These are phyloP conservation scores for Esteya vermicola DNA, from an alignment of 2,329 filamentous ascomycete species.

Conservation along the genomic window DNA sequence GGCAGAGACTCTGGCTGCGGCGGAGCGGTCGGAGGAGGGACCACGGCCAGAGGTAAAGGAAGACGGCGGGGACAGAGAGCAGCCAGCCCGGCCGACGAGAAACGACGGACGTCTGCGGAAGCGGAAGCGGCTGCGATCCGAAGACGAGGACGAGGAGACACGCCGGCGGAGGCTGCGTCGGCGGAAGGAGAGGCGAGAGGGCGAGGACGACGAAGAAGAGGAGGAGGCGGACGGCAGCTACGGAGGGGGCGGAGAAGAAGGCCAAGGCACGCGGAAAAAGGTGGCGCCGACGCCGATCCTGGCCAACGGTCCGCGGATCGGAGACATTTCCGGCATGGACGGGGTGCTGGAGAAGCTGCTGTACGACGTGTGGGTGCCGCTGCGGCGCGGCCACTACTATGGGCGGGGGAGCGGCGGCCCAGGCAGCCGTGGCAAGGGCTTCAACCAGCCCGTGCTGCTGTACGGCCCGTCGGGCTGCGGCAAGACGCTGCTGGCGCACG, in stretches of 20 bases:
- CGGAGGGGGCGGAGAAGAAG: slow-evolving; percentile 16
- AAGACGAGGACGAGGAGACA: slow-evolving; percentile 10
- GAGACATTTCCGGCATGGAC: slow-evolving; percentile 65
- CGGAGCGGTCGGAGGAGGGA: too few relatives aligned
- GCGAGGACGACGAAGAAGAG: not conserved
- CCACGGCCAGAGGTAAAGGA: too few relatives aligned
- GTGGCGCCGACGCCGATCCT: slow-evolving; percentile 38
- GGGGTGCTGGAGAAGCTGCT: slow-evolving; percentile 55
- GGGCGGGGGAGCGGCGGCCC: too few relatives aligned
- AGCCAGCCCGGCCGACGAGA: not conserved
- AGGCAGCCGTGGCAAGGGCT: slow-evolving; percentile 49
- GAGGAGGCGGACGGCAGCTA: slow-evolving; percentile 18
- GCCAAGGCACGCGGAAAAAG: slow-evolving; percentile 30
- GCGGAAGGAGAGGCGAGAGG: slow-evolving; percentile 2
- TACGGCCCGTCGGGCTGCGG: slow-evolving; percentile 78
- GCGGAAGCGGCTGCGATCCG: slow-evolving; percentile 4
- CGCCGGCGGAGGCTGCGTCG: slow-evolving; percentile 11
- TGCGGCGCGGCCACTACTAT: slow-evolving; percentile 56
- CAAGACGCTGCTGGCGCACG: slow-evolving; percentile 73
- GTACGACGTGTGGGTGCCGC: slow-evolving; percentile 58
- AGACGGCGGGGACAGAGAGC: too few relatives aligned
- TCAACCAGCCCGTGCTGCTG: slow-evolving; percentile 60
- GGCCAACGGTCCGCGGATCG: slow-evolving; percentile 51
- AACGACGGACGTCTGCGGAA: slow-evolving; percentile 13
- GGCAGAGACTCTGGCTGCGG: too few relatives aligned